phyloP scores from a whole-genome alignment of 352 stramenopile genomes.

The Aphanomyces cochlioides region DNA sequence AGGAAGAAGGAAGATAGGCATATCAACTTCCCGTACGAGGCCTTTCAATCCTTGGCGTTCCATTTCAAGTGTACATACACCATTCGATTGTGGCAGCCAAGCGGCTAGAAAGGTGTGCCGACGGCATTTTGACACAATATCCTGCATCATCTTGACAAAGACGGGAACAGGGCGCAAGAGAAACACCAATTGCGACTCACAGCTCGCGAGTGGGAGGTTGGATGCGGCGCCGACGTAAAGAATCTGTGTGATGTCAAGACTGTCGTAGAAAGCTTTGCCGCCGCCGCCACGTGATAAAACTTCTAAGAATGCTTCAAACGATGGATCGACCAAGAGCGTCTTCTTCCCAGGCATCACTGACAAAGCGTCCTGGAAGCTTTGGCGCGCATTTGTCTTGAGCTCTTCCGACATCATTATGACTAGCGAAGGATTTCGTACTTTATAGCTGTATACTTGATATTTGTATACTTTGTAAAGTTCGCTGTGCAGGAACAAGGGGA shows the following conservation, averaged over 20 bases:
- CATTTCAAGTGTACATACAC: conserved; percentile 66
- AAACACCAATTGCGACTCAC: conserved; percentile 52
- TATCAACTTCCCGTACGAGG: conserved; percentile 49
- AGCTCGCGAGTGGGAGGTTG: conserved; percentile 25
- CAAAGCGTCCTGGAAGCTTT: conserved; percentile 43
- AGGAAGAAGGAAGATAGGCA: conserved; percentile 56
- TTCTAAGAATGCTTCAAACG: conserved; percentile 58
- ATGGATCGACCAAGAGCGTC: conserved; percentile 48
- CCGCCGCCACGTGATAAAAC: conserved; percentile 61
- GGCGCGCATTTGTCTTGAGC: conserved; percentile 53
- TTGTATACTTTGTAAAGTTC: neutral
- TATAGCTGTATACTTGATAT: neutral
- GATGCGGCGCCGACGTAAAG: conserved; percentile 42
- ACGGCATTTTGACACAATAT: conserved; percentile 37
- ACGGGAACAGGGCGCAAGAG: conserved; percentile 52
- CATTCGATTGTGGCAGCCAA: conserved; percentile 56
- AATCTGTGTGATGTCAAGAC: conserved; percentile 48
- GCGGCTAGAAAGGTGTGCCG: conserved; percentile 45
- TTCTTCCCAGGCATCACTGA: conserved; percentile 24
- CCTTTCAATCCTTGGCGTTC: conserved; percentile 61
- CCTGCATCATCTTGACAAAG: conserved; percentile 48
- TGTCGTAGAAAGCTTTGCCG: conserved; percentile 59
- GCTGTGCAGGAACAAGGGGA: neutral
- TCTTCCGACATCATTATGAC: conserved; percentile 38
- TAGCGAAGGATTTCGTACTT: neutral